Evolutionary conservation across 768 basidiomycete species (phyloP), one percentile per base, ranked within the genome.

Genomic region (Trametes cinnabarina): DNA sequence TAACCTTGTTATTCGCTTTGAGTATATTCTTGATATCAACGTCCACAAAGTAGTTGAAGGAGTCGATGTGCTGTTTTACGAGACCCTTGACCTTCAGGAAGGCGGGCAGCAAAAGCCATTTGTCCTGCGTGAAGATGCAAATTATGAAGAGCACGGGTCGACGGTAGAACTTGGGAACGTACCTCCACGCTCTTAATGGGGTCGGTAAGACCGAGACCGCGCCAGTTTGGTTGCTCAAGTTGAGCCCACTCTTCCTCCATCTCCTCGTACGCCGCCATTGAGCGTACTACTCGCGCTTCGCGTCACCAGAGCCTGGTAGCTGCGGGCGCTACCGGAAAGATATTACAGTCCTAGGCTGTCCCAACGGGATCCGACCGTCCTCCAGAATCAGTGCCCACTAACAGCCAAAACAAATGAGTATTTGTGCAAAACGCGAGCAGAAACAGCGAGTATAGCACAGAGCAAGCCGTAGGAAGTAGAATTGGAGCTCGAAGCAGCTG

Each of bases 21-120:
- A 98, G 86, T 66, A 99, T 97, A 65, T 94, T 96, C 72, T 94
- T 95, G 70, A 99, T 90, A 69, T 98, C 97, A 41, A 90, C 87
- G 66, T 98, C 92, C 69, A 98, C 94, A 69, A 99, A 98, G 73
- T 96, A 95, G 76, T 98, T 98, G 85, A 94, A 98, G 8, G 94
- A 97, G 72, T 98, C 97, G 65, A 98, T 91, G 70, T 99, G 97
- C 70, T 98, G 97, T 76, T 98, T 98, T 60, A 99, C 97, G 14
- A 99, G 86, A 58, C 97, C 97, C 68, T 99, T 99, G 60, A 97
- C 92, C 74, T 95, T 90, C 50, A 99, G 79, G 68, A 98, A 99
- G 10, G 95, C 96, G 2, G 97, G 97, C 2, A 99, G 77, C 10
- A 99, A 77, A 19, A 97, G 84, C 97, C 97, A 99, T 86, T 99